Evolutionary conservation across 2,329 filamentous ascomycete species (phyloP), one percentile per base, ranked within the genome.

Genomic region (Stagonosporopsis chrysanthemi): DNA sequence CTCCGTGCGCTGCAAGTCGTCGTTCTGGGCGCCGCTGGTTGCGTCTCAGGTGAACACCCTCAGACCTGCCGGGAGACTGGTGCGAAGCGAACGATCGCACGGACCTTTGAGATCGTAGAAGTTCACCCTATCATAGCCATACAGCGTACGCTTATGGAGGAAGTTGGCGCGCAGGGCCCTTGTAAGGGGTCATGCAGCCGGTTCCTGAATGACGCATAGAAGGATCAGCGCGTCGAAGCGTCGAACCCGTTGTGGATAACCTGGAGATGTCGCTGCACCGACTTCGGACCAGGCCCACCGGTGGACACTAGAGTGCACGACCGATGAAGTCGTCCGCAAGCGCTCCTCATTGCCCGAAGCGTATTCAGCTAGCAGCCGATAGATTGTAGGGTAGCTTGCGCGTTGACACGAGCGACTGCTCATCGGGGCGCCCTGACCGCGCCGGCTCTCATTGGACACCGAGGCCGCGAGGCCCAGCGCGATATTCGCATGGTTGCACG

Each of bases 161-260:
- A 56, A 60, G 47, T 46, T 63, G 60, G 46, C 66, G 49, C 53
- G 60, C 55, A 51, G 58, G 61, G 46, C 66, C 60, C 68, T 72
- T 50, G 68, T 68, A 73, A 72, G 71, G 70, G 64, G 67, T 62
- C 57, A 60, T 57, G 64, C 60, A 62, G 52, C 61, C 58, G 70
- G 72, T 72, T 70, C 71, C 69, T 73, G 70, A 63, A 71, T 72
- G 69, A 69, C 67, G 69, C 69, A 67, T 63, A 45, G 64, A 58
- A 57, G 43, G 49, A 52, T 57, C 54, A 22, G 19, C 48, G 44
- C 38, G 38, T 52, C 31, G 54, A 52, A 49, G 54, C 44, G 36
- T 48, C 23, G 19, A 40, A 48, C 43, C 54, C 48, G 49, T 57
- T 57, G 39, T 28, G 49, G 44, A 33, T 24, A 40, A 43, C 38